Conservation (phyloP, 148 eudicot genomes). For the Nyssa sinensis region DNA sequence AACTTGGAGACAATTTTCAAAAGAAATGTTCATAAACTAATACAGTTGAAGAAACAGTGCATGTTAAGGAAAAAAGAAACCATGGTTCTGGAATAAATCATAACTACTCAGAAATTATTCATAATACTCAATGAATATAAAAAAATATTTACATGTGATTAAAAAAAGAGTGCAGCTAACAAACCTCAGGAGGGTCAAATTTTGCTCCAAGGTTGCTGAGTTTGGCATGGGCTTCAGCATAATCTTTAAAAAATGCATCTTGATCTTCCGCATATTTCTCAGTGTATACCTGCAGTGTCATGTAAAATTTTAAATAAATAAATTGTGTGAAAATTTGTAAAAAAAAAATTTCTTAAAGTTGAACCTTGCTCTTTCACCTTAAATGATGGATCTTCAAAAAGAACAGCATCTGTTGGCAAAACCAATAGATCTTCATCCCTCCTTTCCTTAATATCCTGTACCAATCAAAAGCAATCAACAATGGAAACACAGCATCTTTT, state of each 20-base stretch:
- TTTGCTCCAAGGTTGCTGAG: constrained; percentile 96
- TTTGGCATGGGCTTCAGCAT: constrained; percentile 97
- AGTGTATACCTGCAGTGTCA: constrained; percentile 66
- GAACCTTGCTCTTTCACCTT: constrained; percentile 53
- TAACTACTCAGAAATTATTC: background rate
- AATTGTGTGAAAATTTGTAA: background rate
- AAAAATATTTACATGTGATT: background rate
- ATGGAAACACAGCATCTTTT: background rate
- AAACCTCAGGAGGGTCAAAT: constrained; percentile 92
- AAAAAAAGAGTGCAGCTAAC: constrained; percentile 5
- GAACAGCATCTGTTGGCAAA: constrained; percentile 96
- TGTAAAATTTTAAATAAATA: constrained; percentile 3
- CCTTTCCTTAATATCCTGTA: constrained; percentile 82
- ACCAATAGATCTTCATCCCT: constrained; percentile 88
- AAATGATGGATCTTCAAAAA: constrained; percentile 92
- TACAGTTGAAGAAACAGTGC: background rate
- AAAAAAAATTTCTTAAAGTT: background rate
- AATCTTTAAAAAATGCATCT: constrained; percentile 85
- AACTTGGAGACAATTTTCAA: background rate
- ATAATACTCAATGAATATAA: too few species aligned
- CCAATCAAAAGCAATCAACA: constrained; percentile 16
- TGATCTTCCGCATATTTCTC: constrained; percentile 90
- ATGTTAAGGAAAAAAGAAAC: background rate
- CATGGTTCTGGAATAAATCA: background rate
- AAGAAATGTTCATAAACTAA: background rate